These are phyloP conservation scores for Aphanomyces astaci DNA, from an alignment of 352 stramenopile species.

Conservation along the genomic window DNA sequence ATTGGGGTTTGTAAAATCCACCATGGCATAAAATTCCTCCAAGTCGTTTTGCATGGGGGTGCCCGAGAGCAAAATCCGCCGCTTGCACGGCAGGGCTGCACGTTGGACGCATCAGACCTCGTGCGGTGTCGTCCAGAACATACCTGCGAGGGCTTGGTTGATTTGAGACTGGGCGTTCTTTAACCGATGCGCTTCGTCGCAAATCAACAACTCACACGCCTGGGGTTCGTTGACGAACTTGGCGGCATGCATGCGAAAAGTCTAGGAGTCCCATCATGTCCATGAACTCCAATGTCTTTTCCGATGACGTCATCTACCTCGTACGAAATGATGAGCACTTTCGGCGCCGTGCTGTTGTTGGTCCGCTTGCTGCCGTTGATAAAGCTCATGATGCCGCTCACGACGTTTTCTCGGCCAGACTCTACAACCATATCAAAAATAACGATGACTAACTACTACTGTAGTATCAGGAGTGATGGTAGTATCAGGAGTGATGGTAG, in stretches of 20 bases:
- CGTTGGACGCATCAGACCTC: neutral
- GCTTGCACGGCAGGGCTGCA: slow-evolving; percentile 69
- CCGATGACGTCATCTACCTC: slow-evolving; percentile 37
- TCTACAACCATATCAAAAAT: too few species aligned
- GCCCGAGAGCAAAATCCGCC: slow-evolving; percentile 93
- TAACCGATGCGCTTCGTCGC: slow-evolving; percentile 97
- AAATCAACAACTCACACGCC: slow-evolving; percentile 95
- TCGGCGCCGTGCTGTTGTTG: slow-evolving; percentile 29
- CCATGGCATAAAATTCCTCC: slow-evolving; percentile 98
- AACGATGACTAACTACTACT: too few species aligned
- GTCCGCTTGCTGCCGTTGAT: slow-evolving; percentile 69
- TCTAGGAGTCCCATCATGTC: slow-evolving; percentile 32
- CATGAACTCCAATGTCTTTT: neutral
- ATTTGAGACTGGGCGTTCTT: slow-evolving; percentile 97
- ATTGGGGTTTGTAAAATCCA: slow-evolving; percentile 82
- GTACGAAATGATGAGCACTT: slow-evolving; percentile 85
- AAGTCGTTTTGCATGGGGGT: slow-evolving; percentile 99
- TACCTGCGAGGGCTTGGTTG: slow-evolving; percentile 55
- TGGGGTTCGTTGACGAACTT: slow-evolving; percentile 80
- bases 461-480: too few species aligned
- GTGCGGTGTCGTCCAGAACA: neutral
- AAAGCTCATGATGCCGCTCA: slow-evolving; percentile 77
- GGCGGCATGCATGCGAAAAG: slow-evolving; percentile 89
- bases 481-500: too few species aligned
- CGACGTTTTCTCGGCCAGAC: slow-evolving; percentile 67